phyloP scores from a whole-genome alignment of 306 rosid species.

The Glycine latifolia region DNA sequence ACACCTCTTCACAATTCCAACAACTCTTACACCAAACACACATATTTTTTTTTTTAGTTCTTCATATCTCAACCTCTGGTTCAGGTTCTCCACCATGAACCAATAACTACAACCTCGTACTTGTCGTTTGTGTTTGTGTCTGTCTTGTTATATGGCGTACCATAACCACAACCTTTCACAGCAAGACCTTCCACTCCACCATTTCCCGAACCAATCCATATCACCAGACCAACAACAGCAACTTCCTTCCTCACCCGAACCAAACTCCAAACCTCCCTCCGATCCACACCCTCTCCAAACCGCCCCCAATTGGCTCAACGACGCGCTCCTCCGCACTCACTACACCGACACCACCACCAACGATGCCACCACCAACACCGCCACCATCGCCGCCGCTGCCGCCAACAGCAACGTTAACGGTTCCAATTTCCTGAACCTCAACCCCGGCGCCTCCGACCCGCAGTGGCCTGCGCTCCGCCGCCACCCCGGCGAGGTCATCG shows the following conservation, averaged over 20 bases:
- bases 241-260: constrained; percentile 57
- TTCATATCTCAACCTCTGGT: neutral
- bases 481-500: constrained; percentile 71
- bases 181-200: constrained; percentile 72
- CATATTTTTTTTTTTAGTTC: neutral
- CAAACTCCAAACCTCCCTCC: constrained; percentile 56
- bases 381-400: neutral
- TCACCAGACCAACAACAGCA: constrained; percentile 46
- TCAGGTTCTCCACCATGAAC: constrained; percentile 20
- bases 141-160: constrained; percentile 62
- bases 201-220: constrained; percentile 66
- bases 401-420: neutral
- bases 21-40: neutral
- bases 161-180: constrained; percentile 71
- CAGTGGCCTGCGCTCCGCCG: constrained; percentile 82
- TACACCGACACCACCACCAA: constrained; percentile 42
- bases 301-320: constrained; percentile 87
- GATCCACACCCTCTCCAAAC: constrained; percentile 63
- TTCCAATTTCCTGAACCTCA: constrained; percentile 76
- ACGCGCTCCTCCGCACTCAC: constrained; percentile 76
- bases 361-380: neutral
- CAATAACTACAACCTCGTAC: neutral
- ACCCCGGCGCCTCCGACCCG: constrained; percentile 58
- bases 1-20: neutral
- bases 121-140: neutral